A percentile compares a stretch with the other conserved stretches of the same genome.
Conservation (phyloP, 768 basidiomycete genomes). For the Pleurotus djamor region DNA sequence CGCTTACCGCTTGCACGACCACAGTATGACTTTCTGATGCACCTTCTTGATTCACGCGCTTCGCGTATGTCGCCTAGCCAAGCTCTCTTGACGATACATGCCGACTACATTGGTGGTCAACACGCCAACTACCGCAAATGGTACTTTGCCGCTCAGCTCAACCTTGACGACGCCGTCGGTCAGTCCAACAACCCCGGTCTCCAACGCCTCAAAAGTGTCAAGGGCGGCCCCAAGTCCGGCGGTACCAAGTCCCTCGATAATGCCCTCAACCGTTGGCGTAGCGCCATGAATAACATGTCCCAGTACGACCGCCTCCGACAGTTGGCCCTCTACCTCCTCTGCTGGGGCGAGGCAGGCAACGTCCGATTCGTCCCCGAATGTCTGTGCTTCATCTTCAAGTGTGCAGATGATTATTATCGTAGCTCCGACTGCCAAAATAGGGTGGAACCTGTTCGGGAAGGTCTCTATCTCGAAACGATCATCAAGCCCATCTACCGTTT, state of each 20-base stretch:
- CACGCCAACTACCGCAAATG: conserved; percentile 99
- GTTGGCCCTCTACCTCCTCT: conserved; percentile 92
- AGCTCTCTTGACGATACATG: conserved; percentile 93
- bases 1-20: conserved; percentile 12
- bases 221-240: conserved; percentile 46
- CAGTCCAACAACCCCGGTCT: conserved; percentile 92
- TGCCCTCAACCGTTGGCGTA: conserved; percentile 93
- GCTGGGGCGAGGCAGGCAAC: conserved; percentile 98
- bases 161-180: conserved; percentile 98
- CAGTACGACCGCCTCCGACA: conserved; percentile 98
- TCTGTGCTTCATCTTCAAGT: conserved; percentile 99
- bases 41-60: conserved; percentile 95
- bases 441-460: conserved; percentile 91
- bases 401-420: conserved; percentile 99
- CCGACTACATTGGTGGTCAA: conserved; percentile 98
- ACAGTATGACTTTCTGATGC: conserved; percentile 97
- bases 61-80: conserved; percentile 98
- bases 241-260: conserved; percentile 84
- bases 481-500: conserved; percentile 95
- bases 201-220: conserved; percentile 83
- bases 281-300: conserved; percentile 99
- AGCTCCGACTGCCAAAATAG: conserved; percentile 96
- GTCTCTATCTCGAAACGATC: conserved; percentile 86
- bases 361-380: conserved; percentile 97
- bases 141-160: conserved; percentile 99